Evolutionary conservation across 805 yeast genomes (phyloP).

Genomic region (Tetrapisispora pingtungensis): DNA sequence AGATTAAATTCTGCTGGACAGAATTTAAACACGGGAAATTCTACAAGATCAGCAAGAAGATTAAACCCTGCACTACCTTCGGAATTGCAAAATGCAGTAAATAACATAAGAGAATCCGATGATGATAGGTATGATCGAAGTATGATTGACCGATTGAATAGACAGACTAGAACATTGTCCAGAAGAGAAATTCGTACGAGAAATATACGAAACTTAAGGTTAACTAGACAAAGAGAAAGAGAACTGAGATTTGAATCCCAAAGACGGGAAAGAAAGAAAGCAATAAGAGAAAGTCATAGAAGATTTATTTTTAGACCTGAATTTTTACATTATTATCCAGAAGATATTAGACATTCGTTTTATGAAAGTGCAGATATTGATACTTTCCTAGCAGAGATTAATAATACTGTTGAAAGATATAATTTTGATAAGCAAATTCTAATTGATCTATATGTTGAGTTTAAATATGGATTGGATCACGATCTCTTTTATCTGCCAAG

Average conservation of each 20-base stretch:
- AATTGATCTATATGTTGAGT: not conserved
- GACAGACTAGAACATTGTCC: not conserved
- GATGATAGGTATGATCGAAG: not conserved
- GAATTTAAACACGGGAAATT: not conserved
- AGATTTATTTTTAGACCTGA: constrained; percentile 2
- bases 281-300: not conserved
- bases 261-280: not conserved
- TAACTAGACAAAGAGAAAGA: constrained; percentile 1
- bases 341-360: not conserved
- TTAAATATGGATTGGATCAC: not conserved
- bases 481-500: not conserved
- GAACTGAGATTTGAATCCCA: not conserved
- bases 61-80: too few relatives aligned
- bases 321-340: not conserved
- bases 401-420: not conserved
- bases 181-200: not conserved
- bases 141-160: not conserved
- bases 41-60: not conserved
- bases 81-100: too few relatives aligned
- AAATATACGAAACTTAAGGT: not conserved
- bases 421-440: not conserved
- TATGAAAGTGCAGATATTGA: not conserved
- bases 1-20: not conserved
- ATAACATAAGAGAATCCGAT: too few relatives aligned
- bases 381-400: not conserved